A percentile compares a stretch with the other conserved stretches of the same genome.
Conservation (phyloP, 768 basidiomycete genomes). For the Scleroderma bovista region DNA sequence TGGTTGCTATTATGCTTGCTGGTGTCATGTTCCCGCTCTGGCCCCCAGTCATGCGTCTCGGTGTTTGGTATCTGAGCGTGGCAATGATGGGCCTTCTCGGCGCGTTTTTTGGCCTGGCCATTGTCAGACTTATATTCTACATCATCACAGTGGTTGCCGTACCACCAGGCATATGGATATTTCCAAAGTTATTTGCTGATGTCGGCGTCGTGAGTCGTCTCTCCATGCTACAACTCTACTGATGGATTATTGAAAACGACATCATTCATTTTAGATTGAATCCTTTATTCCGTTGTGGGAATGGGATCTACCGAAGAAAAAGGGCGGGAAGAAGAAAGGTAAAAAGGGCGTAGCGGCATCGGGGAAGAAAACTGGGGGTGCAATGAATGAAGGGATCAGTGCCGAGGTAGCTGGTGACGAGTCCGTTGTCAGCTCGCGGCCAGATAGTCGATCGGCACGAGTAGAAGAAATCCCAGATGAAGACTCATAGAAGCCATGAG, state of each 20-base stretch:
- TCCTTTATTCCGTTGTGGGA: conserved; percentile 97
- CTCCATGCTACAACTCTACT: not conserved
- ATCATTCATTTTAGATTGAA: conserved; percentile 61
- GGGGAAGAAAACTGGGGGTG: conserved; percentile 32
- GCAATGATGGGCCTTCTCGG: conserved; percentile 83
- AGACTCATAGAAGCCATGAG: conserved; percentile 18
- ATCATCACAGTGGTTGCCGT: conserved; percentile 83
- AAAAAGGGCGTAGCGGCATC: conserved; percentile 41
- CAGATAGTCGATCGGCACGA: conserved; percentile 33
- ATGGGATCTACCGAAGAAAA: conserved; percentile 83
- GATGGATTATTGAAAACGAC: not conserved
- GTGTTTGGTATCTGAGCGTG: conserved; percentile 94
- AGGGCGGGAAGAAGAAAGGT: conserved; percentile 59
- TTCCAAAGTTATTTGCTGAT: conserved; percentile 96
- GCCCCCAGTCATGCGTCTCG: conserved; percentile 88
- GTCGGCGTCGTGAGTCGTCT: conserved; percentile 85
- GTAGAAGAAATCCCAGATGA: conserved; percentile 45
- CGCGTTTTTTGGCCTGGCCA: conserved; percentile 84
- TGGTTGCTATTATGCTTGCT: conserved; percentile 91
- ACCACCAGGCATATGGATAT: conserved; percentile 96
- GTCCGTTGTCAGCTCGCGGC: conserved; percentile 27
- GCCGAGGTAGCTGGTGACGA: conserved; percentile 34
- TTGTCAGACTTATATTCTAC: conserved; percentile 90
- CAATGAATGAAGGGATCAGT: conserved; percentile 38
- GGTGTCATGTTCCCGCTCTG: conserved; percentile 99